These are phyloP conservation scores for Tricholoma bakamatsutake DNA, from an alignment of 768 basidiomycete species.

Conservation along the genomic window DNA sequence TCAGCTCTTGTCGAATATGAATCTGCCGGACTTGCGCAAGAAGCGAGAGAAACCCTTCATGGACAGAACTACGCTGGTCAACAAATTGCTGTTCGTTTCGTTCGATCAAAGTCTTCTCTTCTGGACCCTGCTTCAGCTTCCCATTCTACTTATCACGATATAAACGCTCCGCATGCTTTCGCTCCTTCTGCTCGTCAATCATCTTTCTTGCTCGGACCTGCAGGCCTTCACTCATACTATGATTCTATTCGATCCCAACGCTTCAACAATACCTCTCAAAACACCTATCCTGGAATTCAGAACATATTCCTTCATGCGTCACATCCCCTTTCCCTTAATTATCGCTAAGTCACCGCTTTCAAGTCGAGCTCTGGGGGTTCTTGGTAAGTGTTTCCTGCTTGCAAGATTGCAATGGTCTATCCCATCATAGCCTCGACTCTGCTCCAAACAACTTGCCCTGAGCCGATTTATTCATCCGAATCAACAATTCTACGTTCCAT, in stretches of 20 bases:
- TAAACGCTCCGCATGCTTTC: slow-evolving; percentile 10
- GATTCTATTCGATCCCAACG: slow-evolving; percentile 8
- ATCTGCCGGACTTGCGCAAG: slow-evolving; percentile 46
- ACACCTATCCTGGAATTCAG: slow-evolving; percentile 1
- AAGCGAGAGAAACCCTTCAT: slow-evolving; percentile 57
- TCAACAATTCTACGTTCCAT: not conserved
- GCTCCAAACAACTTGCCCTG: not conserved
- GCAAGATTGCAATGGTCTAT: not conserved
- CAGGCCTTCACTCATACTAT: slow-evolving; percentile 4
- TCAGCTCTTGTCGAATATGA: slow-evolving; percentile 64
- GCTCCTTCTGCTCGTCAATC: slow-evolving; percentile 11
- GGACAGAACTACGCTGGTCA: slow-evolving; percentile 57
- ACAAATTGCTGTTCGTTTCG: slow-evolving; percentile 29
- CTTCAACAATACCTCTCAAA: slow-evolving; percentile 4
- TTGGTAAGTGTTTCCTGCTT: slow-evolving; percentile 4
- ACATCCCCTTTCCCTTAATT: slow-evolving; percentile 10
- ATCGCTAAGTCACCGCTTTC: slow-evolving; percentile 6
- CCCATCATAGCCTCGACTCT: not conserved
- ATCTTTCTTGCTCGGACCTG: slow-evolving; percentile 10
- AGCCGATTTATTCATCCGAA: not conserved
- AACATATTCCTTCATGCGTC: slow-evolving; percentile 10
- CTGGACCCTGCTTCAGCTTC: slow-evolving; percentile 15
- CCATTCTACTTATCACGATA: slow-evolving; percentile 7
- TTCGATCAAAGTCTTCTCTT: slow-evolving; percentile 19
- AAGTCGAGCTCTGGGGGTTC: slow-evolving; percentile 6